phyloP scores from a whole-genome alignment of 2,329 filamentous ascomycete genomes.

The Cryphonectria parasitica region DNA sequence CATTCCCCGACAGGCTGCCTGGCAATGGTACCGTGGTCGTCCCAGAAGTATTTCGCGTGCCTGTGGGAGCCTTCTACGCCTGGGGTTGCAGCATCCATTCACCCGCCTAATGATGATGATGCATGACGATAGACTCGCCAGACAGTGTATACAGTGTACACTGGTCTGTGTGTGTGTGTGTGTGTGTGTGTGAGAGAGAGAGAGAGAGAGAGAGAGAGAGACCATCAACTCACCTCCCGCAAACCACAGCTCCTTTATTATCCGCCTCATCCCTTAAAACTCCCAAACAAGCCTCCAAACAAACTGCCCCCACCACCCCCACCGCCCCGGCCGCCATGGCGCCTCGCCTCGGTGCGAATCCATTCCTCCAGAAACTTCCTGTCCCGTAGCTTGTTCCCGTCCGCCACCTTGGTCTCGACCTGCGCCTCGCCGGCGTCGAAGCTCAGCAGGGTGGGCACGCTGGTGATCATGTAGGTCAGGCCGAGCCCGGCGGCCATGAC shows the following conservation, averaged over 20 bases:
- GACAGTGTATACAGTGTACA: no score
- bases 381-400: conserved; percentile 48
- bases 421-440: conserved; percentile 61
- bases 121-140: not conserved
- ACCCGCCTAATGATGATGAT: not conserved
- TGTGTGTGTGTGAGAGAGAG: no score
- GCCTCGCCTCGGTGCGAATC: conserved; percentile 30
- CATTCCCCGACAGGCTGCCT: no score
- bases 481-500: conserved; percentile 54
- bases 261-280: conserved; percentile 31
- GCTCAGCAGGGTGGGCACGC: conserved; percentile 60
- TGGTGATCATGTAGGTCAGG: conserved; percentile 61
- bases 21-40: no score
- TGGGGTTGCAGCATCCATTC: no score
- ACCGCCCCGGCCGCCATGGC: conserved; percentile 26
- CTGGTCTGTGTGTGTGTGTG: no score
- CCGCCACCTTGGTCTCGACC: conserved; percentile 51
- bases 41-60: no score
- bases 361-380: conserved; percentile 28
- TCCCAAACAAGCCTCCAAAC: conserved; percentile 39
- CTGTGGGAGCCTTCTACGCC: no score
- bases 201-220: no score
- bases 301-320: conserved; percentile 16
- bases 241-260: not conserved
- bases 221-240: not conserved